Conservation (phyloP, 2,329 filamentous ascomycete genomes). For the Sporothrix luriei region DNA sequence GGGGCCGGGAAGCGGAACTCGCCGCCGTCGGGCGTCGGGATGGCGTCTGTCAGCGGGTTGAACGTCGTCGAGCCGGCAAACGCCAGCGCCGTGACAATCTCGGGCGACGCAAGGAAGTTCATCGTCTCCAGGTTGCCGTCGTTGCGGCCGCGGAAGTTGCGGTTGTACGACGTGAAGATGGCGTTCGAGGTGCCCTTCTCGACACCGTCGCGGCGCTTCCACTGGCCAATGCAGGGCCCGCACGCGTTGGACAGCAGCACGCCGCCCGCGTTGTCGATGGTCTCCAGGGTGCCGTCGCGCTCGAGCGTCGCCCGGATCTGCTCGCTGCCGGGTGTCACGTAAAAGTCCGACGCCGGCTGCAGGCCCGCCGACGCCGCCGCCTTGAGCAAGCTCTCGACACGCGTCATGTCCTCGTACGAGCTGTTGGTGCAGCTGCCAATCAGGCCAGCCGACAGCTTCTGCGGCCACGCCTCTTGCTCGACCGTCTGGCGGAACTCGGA, state of each 20-base stretch:
- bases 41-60: constrained; percentile 87
- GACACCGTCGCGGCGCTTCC: constrained; percentile 86
- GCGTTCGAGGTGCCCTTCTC: constrained; percentile 86
- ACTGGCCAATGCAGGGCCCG: constrained; percentile 91
- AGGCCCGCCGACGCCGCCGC: constrained; percentile 88
- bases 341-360: constrained; percentile 87
- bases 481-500: constrained; percentile 87
- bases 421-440: constrained; percentile 99
- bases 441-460: constrained; percentile 85
- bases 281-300: constrained; percentile 81
- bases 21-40: constrained; percentile 77
- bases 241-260: constrained; percentile 93
- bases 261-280: constrained; percentile 83
- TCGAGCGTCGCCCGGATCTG: constrained; percentile 94
- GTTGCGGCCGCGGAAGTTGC: constrained; percentile 96
- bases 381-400: constrained; percentile 88
- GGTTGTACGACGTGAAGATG: constrained; percentile 96
- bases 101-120: constrained; percentile 97
- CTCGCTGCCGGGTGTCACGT: constrained; percentile 94
- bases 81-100: constrained; percentile 93
- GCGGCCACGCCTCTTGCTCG: constrained; percentile 83
- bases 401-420: constrained; percentile 98
- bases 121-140: constrained; percentile 96
- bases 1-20: constrained; percentile 84
- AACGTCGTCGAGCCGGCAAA: constrained; percentile 93